These are phyloP conservation scores for Cladorrhinum samala DNA, from an alignment of 495 filamentous ascomycete genomes.

Conservation along the genomic window DNA sequence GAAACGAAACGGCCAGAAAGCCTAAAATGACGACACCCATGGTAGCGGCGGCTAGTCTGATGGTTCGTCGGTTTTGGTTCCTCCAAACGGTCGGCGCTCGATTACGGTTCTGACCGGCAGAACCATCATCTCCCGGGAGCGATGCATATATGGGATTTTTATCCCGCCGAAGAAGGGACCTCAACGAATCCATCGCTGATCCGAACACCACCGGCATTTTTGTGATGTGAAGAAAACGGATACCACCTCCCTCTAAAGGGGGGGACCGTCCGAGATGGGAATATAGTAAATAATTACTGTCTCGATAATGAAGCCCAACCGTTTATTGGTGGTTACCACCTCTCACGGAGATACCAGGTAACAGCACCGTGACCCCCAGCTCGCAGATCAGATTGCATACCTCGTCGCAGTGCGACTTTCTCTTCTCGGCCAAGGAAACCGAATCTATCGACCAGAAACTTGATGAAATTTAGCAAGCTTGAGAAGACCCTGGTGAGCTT, in stretches of 20 bases:
- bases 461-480: too few relatives aligned
- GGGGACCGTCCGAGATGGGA: too few relatives aligned
- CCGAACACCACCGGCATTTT: not conserved
- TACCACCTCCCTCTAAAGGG: too few relatives aligned
- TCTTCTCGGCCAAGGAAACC: not conserved
- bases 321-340: too few relatives aligned
- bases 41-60: not conserved
- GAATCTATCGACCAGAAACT: too few relatives aligned
- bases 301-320: too few relatives aligned
- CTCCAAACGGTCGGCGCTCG: not conserved
- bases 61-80: not conserved
- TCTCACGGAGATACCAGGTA: too few relatives aligned
- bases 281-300: too few relatives aligned
- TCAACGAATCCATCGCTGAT: not conserved
- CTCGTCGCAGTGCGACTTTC: not conserved
- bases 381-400: too few relatives aligned
- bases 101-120: not conserved
- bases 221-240: not conserved
- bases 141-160: not conserved
- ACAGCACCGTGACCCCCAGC: too few relatives aligned
- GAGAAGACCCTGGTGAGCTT: too few relatives aligned
- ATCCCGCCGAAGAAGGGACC: not conserved
- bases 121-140: not conserved
- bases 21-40: conserved; percentile 4
- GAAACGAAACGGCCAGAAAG: not conserved